A percentile compares a stretch with the other conserved stretches of the same genome.
These are phyloP conservation scores for Eimeria sp. DNA, from an alignment of 169 alveolate genomes.

Conservation along the genomic window DNA sequence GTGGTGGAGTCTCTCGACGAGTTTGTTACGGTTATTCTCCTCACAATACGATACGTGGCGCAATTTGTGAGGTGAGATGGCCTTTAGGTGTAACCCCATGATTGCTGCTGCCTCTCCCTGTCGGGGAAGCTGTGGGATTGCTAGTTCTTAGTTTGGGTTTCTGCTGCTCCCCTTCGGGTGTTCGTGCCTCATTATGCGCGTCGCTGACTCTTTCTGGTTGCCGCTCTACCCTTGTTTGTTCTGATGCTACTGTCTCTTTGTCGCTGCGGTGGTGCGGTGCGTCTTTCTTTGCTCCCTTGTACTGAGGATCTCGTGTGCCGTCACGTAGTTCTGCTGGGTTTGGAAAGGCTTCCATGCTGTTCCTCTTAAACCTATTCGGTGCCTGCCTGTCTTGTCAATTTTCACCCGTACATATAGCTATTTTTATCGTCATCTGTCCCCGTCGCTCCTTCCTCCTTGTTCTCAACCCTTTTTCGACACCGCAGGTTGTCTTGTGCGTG, in stretches of 20 bases:
- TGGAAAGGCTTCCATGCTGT: neutral
- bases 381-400: neutral
- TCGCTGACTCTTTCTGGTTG: neutral
- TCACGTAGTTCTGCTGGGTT: neutral
- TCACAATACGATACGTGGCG: constrained; percentile 72
- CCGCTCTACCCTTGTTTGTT: neutral
- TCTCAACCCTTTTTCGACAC: neutral
- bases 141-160: neutral
- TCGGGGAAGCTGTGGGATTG: neutral
- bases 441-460: neutral
- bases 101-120: neutral
- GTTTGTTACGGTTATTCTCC: constrained; percentile 74
- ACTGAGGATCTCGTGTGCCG: neutral
- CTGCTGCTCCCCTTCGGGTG: neutral
- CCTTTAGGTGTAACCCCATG: neutral
- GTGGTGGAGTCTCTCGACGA: constrained; percentile 68
- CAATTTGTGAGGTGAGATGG: constrained; percentile 58
- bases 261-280: neutral
- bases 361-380: neutral
- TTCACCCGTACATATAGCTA: neutral
- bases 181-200: neutral
- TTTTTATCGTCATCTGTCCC: neutral
- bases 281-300: neutral
- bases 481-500: neutral
- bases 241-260: neutral